Evolutionary conservation across 2,329 filamentous ascomycete species (phyloP), one percentile per base, ranked within the genome.

Genomic region (Cercospora zeae-maydis): DNA sequence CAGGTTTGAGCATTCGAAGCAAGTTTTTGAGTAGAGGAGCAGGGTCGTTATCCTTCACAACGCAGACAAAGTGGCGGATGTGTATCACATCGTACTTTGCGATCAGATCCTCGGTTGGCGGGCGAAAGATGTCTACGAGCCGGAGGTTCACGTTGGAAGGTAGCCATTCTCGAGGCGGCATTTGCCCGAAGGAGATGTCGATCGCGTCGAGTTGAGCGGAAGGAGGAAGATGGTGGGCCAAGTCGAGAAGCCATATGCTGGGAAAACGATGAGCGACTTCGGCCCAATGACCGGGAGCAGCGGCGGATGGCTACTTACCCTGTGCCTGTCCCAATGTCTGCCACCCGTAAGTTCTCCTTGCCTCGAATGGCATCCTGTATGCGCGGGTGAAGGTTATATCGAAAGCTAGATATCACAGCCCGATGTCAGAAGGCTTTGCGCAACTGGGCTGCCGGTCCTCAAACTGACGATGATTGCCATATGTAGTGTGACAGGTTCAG

Each of bases 71-170:
- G 39, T 70, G 66, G 37, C 70, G 66, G 31, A 73, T 63, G 55
- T 72, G 67, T 10, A 73, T 63, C 10, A 73, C 58, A 58, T 72
- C 71, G 63, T 68, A 73, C 19, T 61, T 58, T 31, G 61, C 47
- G 31, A 58, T 10, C 62, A 66, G 24, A 53, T 62, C 61, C 13
- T 62, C 58, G 5, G 70, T 66, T 11, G 67, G 39, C 2, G 63
- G 63, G 1, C 56, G 51, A 33, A 68, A 64, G 7, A 70, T 52
- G 37, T 73, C 69, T 33, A 66, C 63, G 10, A 63, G 62, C 10
- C 63, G 39, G 7, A 72, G 59, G 5, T 60, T 60, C 14, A 70
- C 55, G 37, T 72, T 45, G 4, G n/a, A 27, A 19, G 64, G 64
- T 7, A 66, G 55, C 64, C 64, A 66, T 33, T 63, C 59, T 24